Conservation (phyloP, 805 yeast species). For the Komagataella ulmi region DNA sequence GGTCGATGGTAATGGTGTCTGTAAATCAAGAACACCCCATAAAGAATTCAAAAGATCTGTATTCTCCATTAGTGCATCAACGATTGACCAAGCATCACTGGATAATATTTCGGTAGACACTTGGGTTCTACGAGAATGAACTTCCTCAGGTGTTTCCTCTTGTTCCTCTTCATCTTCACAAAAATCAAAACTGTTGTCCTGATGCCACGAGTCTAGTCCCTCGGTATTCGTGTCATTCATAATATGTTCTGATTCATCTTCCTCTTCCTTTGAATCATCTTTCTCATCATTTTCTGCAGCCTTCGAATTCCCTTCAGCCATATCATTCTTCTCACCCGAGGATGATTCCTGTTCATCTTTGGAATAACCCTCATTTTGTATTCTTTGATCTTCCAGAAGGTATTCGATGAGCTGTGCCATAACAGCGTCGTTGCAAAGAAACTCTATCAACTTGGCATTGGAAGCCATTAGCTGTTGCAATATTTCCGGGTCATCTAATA, state of each 20-base stretch:
- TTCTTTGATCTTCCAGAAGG: conserved; percentile 36
- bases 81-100: conserved; percentile 88
- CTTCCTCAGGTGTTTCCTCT: conserved; percentile 20
- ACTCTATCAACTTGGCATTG: conserved; percentile 64
- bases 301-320: conserved; percentile 4
- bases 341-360: background rate
- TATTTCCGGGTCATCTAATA: conserved; percentile 64
- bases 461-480: conserved; percentile 62
- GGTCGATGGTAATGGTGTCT: conserved; percentile 55
- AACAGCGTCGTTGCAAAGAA: conserved; percentile 67
- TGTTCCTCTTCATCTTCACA: conserved; percentile 16
- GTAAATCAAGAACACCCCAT: conserved; percentile 70
- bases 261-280: conserved; percentile 8
- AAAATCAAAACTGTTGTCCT: conserved; percentile 14
- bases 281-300: conserved; percentile 5
- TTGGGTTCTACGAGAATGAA: conserved; percentile 32
- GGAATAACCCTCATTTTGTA: conserved; percentile 9
- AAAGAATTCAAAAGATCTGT: conserved; percentile 48
- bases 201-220: conserved; percentile 1
- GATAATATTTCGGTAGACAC: conserved; percentile 82
- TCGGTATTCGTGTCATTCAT: background rate
- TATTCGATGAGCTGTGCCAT: conserved; percentile 55
- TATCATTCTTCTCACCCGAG: conserved; percentile 5
- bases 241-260: conserved; percentile 6
- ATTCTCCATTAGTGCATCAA: conserved; percentile 79